These are phyloP conservation scores for Hamamelis virginiana DNA, from an alignment of 164 flowering plant species.

Conservation along the genomic window DNA sequence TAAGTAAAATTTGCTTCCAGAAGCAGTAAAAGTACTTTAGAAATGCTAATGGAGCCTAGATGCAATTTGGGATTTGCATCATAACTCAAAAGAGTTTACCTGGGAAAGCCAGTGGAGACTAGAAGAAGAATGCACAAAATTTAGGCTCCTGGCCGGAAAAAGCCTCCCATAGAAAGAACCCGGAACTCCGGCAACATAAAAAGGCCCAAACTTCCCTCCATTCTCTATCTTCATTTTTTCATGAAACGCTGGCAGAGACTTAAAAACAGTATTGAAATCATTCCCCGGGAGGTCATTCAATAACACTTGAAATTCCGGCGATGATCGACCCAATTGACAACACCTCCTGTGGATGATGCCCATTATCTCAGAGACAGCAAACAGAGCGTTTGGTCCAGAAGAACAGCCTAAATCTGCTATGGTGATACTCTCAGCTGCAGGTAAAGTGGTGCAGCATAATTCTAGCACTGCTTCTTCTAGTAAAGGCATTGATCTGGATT, in stretches of 20 bases:
- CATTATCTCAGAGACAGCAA: conserved; percentile 3
- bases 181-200: conserved; percentile 8
- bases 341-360: conserved; percentile 5
- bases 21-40: no score
- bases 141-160: conserved; percentile 17
- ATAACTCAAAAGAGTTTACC: no score
- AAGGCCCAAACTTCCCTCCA: conserved; percentile 9
- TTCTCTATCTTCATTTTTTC: conserved; percentile 3
- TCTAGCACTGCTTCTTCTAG: conserved; percentile 8
- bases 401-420: conserved; percentile 23
- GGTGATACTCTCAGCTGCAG: not conserved
- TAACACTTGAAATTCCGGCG: conserved; percentile 13
- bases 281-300: conserved; percentile 15
- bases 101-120: conserved; percentile 26
- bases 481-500: conserved; percentile 8
- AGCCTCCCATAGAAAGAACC: conserved; percentile 21
- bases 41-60: no score
- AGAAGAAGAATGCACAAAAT: conserved; percentile 16
- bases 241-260: conserved; percentile 8
- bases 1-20: no score
- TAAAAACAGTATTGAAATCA: conserved; percentile 16
- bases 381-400: conserved; percentile 16
- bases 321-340: not conserved
- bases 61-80: no score
- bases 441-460: conserved; percentile 7